Base-by-base conservation (phyloP, 2,329 filamentous ascomycete genomes). In the Paecilomyces niveus region DNA sequence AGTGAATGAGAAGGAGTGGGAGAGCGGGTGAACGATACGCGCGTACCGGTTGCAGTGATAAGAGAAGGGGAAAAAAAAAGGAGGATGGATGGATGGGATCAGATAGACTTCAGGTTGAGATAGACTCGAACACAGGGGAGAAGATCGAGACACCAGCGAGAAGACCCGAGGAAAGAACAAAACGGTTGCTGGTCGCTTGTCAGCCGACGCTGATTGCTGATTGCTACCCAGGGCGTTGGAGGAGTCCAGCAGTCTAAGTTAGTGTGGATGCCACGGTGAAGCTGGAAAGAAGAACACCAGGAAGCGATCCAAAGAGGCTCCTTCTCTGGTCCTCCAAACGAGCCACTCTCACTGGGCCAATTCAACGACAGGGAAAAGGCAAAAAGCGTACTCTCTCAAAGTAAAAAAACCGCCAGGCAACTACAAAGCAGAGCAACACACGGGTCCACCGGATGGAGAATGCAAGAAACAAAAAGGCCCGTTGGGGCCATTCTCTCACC, bases 101-200 rank as follows among this genome's bases (percentile, higher is more conserved):
- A 55, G 55, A 33, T 54, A 54, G 50, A 53, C 56, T 33, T 50
- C 39, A 31, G 10, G 18, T 52, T 54, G 24, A 58, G 52, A 50
- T 8, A 49, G 49, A 52, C 55, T 57, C 49, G 51, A 54, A 58
- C 39, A 45, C 39, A 49, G 31, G 15, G 18, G n/a, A n/a, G 54
- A 35, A 53, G 45, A 55, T 33, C 24, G 33, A 32, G 49, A 31
- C 53, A 21, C 15, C 35, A 39, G 26, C 10, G 7, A 18, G 35
- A 39, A 39, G 35, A 39, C 35, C 35, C 13, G 35, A 39, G 35
- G 35, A 33, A 33, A 33, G 32, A 33, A 3, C 4, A 9, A 10
- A 13, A 33, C 32, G 32, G 35, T 18, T n/a, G n/a, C 26, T 29
- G 26, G 22, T 39, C 15, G 39, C 39, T 45, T 45, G 39, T 45